Evolutionary conservation across 208 protist genomes (phyloP).

Genomic region (Leishmania major): DNA sequence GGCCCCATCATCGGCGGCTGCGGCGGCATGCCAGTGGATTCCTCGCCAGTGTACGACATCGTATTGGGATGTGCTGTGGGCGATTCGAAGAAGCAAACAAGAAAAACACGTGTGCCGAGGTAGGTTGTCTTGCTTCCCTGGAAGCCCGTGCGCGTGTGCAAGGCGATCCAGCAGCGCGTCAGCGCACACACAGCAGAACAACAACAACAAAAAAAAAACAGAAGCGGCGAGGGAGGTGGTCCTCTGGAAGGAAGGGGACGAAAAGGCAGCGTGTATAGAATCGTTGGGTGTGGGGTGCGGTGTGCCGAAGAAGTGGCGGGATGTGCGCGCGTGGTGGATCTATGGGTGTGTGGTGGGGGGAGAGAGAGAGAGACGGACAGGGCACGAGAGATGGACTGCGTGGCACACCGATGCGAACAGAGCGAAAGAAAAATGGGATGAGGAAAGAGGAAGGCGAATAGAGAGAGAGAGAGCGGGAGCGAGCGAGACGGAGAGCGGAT

Average conservation of each 20-base stretch:
- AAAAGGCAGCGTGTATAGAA: neutral
- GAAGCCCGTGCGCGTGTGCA: neutral
- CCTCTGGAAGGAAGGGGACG: neutral
- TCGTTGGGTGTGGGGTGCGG: neutral
- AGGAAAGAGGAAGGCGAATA: neutral
- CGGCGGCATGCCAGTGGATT: conserved; percentile 28
- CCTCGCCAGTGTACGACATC: conserved; percentile 82
- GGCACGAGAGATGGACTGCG: neutral
- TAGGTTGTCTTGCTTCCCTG: neutral
- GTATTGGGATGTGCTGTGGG: neutral
- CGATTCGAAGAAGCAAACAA: neutral
- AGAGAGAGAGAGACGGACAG: neutral
- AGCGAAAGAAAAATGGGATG: neutral
- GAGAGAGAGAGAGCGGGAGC: neutral
- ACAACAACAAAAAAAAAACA: too few relatives aligned
- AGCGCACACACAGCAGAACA: neutral
- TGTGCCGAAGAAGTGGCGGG: neutral
- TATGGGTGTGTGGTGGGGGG: neutral
- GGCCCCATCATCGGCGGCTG: conserved; percentile 66
- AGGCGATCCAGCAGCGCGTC: neutral
- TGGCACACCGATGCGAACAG: neutral
- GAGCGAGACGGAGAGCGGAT: neutral
- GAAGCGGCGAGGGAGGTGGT: neutral
- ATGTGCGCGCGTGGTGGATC: neutral
- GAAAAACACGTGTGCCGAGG: neutral